Evolutionary conservation across 768 basidiomycete genomes (phyloP).

Genomic region (Termitomyces sp.): DNA sequence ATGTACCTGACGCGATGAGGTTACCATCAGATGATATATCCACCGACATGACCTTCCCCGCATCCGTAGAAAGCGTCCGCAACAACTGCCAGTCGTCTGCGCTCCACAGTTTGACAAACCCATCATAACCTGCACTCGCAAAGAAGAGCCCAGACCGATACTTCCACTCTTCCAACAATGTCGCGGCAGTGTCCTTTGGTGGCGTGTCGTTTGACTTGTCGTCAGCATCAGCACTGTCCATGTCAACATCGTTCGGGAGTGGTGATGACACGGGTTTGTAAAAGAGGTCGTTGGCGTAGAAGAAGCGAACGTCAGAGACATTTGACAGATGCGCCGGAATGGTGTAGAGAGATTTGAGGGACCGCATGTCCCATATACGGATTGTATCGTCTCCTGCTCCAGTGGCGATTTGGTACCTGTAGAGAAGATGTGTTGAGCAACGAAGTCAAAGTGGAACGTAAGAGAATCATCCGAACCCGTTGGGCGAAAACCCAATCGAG

Average conservation of each 20-base stretch:
- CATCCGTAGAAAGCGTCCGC: slow-evolving; percentile 85
- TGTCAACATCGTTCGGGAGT: slow-evolving; percentile 43
- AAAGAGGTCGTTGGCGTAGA: slow-evolving; percentile 62
- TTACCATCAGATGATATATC: slow-evolving; percentile 84
- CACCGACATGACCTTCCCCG: slow-evolving; percentile 99
- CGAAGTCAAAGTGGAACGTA: neutral
- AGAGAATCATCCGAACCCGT: slow-evolving; percentile 64
- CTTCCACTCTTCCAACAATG: slow-evolving; percentile 63
- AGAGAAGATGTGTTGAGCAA: slow-evolving; percentile 15
- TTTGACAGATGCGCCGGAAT: slow-evolving; percentile 96
- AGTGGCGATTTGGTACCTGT: slow-evolving; percentile 94
- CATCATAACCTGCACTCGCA: slow-evolving; percentile 92
- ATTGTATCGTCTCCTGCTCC: slow-evolving; percentile 97
- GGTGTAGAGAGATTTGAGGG: slow-evolving; percentile 88
- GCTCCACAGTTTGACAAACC: slow-evolving; percentile 93
- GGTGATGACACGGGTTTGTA: slow-evolving; percentile 36
- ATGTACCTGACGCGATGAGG: slow-evolving; percentile 86
- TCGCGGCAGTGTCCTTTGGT: slow-evolving; percentile 32
- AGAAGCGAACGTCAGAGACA: slow-evolving; percentile 94
- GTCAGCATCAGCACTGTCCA: slow-evolving; percentile 47
- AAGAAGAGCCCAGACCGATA: slow-evolving; percentile 91
- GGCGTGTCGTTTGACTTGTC: slow-evolving; percentile 35
- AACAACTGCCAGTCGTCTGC: slow-evolving; percentile 98
- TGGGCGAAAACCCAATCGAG: slow-evolving; percentile 90
- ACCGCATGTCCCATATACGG: slow-evolving; percentile 97